These are phyloP conservation scores for Serendipita sp. DNA, from an alignment of 768 basidiomycete genomes.

Conservation along the genomic window DNA sequence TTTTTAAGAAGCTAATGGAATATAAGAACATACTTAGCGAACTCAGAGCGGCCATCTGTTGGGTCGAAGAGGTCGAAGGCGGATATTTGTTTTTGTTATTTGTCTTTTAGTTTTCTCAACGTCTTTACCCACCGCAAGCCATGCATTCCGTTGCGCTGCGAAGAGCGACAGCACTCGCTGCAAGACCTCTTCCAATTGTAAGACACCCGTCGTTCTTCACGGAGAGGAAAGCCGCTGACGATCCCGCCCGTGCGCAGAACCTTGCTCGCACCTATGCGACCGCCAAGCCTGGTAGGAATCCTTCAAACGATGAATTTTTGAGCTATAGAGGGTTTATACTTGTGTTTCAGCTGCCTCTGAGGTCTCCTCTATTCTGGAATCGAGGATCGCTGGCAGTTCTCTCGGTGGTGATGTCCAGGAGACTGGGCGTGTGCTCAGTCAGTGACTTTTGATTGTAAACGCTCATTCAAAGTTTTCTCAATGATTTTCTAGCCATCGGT, in stretches of 20 bases:
- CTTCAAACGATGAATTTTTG: constrained; percentile 6
- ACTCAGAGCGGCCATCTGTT: neutral
- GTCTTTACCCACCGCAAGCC: neutral
- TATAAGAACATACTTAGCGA: neutral
- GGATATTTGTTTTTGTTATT: constrained; percentile 4
- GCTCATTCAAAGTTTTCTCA: constrained; percentile 10
- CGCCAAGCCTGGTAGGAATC: constrained; percentile 79
- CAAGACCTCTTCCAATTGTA: neutral
- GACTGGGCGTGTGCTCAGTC: constrained; percentile 96
- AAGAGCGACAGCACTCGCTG: constrained; percentile 20
- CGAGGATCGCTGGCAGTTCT: constrained; percentile 86
- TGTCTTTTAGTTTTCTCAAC: constrained; percentile 11
- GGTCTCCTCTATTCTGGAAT: constrained; percentile 98
- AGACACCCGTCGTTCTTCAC: neutral
- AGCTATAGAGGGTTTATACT: constrained; percentile 10
- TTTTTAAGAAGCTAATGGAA: neutral
- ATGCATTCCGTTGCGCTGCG: constrained; percentile 6
- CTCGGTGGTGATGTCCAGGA: constrained; percentile 94
- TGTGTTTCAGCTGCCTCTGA: constrained; percentile 74
- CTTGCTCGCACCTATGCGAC: constrained; percentile 79
- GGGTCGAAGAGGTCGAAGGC: neutral
- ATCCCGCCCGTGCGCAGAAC: neutral
- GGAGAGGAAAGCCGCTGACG: neutral
- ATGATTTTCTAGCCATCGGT: constrained; percentile 61
- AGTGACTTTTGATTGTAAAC: constrained; percentile 24